Evolutionary conservation across 2,329 filamentous ascomycete species (phyloP).

Genomic region (Claviceps cyperi): DNA sequence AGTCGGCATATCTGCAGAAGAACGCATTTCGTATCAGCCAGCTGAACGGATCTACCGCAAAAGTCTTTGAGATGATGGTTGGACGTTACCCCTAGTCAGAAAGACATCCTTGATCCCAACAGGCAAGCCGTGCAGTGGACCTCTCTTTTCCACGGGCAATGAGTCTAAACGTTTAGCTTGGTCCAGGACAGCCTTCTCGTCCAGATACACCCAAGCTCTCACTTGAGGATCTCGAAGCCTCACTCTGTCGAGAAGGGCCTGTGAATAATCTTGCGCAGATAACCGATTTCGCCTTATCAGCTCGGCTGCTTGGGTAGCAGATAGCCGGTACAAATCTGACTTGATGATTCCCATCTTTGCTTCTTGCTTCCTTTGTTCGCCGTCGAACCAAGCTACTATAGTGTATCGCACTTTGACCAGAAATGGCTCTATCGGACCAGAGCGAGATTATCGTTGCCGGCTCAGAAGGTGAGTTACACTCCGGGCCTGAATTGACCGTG

Average conservation of each 20-base stretch:
- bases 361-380: neutral
- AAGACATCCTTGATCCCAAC: slow-evolving; percentile 49
- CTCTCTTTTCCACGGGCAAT: slow-evolving; percentile 31
- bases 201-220: slow-evolving; percentile 35
- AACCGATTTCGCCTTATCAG: slow-evolving; percentile 13
- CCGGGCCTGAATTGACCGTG: neutral
- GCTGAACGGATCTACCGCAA: neutral
- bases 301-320: slow-evolving; percentile 5
- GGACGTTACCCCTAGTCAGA: slow-evolving; percentile 32
- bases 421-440: neutral
- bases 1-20: slow-evolving; percentile 36
- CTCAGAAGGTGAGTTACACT: neutral
- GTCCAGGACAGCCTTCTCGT: slow-evolving; percentile 29
- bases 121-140: slow-evolving; percentile 41
- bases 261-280: slow-evolving; percentile 34
- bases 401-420: neutral
- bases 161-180: slow-evolving; percentile 36
- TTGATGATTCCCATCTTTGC: slow-evolving; percentile 1
- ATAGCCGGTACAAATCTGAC: slow-evolving; percentile 1
- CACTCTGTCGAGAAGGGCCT: slow-evolving; percentile 31
- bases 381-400: neutral
- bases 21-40: neutral
- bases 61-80: neutral
- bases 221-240: slow-evolving; percentile 27
- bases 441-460: neutral